A percentile compares a stretch with the other conserved stretches of the same genome.
Evolutionary conservation across 1,139 yeast genomes (phyloP).

Genomic region (Suhomyces terraborum): DNA sequence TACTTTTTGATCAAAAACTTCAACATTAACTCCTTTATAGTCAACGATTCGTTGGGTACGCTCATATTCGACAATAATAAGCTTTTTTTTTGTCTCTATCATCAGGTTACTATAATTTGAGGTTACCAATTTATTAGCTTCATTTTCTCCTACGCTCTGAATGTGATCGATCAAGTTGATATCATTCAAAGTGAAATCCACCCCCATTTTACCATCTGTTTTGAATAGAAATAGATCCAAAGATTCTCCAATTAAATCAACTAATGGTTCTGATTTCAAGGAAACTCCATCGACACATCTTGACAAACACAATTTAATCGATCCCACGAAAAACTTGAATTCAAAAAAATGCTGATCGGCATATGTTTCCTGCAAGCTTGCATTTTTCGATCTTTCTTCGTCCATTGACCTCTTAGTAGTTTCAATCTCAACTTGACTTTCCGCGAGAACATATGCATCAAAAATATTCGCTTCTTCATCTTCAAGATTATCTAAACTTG

Average conservation of each 20-base stretch:
- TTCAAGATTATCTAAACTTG: constrained; percentile 48
- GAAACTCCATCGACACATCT: constrained; percentile 67
- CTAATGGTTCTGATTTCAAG: constrained; percentile 64
- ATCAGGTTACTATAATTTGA: constrained; percentile 54
- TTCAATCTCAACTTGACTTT: constrained; percentile 1
- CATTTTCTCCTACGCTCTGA: constrained; percentile 62
- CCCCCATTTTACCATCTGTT: constrained; percentile 62
- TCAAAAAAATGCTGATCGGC: constrained; percentile 65
- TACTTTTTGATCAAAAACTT: constrained; percentile 77
- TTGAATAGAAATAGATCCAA: constrained; percentile 62
- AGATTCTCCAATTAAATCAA: constrained; percentile 71
- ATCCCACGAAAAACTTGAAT: constrained; percentile 65
- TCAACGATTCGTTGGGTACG: constrained; percentile 65
- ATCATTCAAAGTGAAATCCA: constrained; percentile 65
- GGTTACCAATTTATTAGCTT: constrained; percentile 69
- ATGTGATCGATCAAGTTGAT: constrained; percentile 75
- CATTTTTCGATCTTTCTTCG: background rate
- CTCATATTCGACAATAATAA: constrained; percentile 63
- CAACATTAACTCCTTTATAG: constrained; percentile 57
- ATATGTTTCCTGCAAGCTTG: constrained; percentile 10
- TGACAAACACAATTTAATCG: constrained; percentile 61
- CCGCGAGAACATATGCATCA: constrained; percentile 33
- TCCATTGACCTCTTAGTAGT: background rate
- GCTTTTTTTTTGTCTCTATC: constrained; percentile 36
- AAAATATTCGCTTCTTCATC: constrained; percentile 37